phyloP scores from a whole-genome alignment of 768 basidiomycete species.

The Macrocybe gigantea region DNA sequence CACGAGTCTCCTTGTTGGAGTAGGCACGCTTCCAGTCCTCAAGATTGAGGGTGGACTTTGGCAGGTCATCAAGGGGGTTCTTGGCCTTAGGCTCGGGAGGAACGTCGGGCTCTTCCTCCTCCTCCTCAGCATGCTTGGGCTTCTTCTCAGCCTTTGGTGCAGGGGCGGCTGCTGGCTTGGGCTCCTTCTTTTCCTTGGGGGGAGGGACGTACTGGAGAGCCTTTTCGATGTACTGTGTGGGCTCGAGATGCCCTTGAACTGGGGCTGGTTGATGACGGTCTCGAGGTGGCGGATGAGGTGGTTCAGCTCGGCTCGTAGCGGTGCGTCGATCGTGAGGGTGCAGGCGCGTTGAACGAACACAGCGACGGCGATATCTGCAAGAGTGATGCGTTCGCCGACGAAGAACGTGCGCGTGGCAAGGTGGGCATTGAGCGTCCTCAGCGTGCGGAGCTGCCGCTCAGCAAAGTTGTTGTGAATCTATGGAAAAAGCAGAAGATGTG shows the following conservation, averaged over 20 bases:
- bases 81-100: constrained; percentile 85
- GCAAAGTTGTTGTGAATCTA: constrained; percentile 54
- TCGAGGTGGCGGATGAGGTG: constrained; percentile 82
- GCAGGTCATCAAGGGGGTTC: constrained; percentile 91
- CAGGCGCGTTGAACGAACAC: constrained; percentile 49
- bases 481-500: not conserved
- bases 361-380: constrained; percentile 80
- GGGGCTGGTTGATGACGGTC: constrained; percentile 83
- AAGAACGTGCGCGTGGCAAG: constrained; percentile 82
- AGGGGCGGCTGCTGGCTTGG: constrained; percentile 45
- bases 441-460: constrained; percentile 49
- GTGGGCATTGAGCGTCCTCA: constrained; percentile 68
- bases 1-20: constrained; percentile 96
- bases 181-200: constrained; percentile 72
- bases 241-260: constrained; percentile 59
- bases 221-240: constrained; percentile 61
- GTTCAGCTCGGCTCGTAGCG: constrained; percentile 59
- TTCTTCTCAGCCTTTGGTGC: constrained; percentile 59
- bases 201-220: constrained; percentile 66
- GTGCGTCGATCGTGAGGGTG: constrained; percentile 56
- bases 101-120: constrained; percentile 71
- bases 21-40: constrained; percentile 98
- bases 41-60: constrained; percentile 82
- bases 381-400: constrained; percentile 89
- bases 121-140: constrained; percentile 59